phyloP scores from a whole-genome alignment of 116 monocot genomes.

The Zostera marina region DNA sequence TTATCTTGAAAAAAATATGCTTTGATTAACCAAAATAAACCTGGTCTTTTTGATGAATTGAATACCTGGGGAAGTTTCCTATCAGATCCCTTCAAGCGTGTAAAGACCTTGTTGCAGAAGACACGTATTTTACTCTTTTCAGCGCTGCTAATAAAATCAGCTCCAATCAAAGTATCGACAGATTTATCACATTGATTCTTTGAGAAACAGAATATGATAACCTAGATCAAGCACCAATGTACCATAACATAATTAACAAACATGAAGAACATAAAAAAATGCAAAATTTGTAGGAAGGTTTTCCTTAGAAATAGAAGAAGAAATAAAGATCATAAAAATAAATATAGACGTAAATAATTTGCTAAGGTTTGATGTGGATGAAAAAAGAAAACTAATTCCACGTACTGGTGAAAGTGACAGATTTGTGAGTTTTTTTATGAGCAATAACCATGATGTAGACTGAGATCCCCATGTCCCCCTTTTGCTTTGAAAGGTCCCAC shows the following conservation, averaged over 20 bases:
- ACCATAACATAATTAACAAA: background rate
- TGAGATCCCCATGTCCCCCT: constrained; percentile 58
- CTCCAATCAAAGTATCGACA: constrained; percentile 54
- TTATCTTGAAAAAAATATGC: background rate
- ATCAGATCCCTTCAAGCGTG: constrained; percentile 91
- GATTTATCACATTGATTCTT: constrained; percentile 91
- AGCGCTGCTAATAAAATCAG: constrained; percentile 67
- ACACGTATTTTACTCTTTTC: constrained; percentile 88
- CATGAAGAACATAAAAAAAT: background rate
- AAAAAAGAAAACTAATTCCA: background rate
- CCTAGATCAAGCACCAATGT: constrained; percentile 24
- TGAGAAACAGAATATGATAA: constrained; percentile 97
- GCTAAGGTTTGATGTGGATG: too few relatives aligned
- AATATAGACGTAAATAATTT: too few relatives aligned
- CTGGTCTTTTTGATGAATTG: background rate
- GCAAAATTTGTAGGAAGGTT: background rate
- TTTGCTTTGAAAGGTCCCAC: constrained; percentile 28
- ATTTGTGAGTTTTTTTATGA: constrained; percentile 67
- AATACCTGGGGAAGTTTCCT: constrained; percentile 87
- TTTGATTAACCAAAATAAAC: too few relatives aligned
- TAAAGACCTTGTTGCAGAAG: constrained; percentile 95
- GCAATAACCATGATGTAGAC: constrained; percentile 57
- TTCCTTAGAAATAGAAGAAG: background rate
- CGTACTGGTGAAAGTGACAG: constrained; percentile 78
- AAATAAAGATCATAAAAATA: background rate